A percentile compares a stretch with the other conserved stretches of the same genome.
Conservation (phyloP, 1,284 basidiomycete genomes). For the Trametes versicolor region DNA sequence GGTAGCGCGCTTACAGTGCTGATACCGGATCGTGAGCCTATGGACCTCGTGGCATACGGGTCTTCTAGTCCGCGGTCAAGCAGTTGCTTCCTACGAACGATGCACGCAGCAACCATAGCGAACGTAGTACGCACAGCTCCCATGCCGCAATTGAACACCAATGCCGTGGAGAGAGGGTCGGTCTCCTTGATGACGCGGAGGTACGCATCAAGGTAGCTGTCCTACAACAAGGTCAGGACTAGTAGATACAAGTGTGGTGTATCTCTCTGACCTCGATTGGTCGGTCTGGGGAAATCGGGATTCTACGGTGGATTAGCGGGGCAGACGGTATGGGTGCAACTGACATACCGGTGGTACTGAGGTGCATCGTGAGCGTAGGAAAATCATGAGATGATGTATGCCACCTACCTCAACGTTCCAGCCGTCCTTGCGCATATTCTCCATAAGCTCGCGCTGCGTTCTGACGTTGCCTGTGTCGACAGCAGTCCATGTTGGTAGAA, state of each 20-base stretch:
- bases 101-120: slow-evolving; percentile 94
- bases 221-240: slow-evolving; percentile 51
- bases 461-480: slow-evolving; percentile 88
- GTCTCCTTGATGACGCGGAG: slow-evolving; percentile 84
- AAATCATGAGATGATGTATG: slow-evolving; percentile 20
- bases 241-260: slow-evolving; percentile 11
- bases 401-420: slow-evolving; percentile 87
- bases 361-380: slow-evolving; percentile 11
- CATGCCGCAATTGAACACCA: slow-evolving; percentile 98
- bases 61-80: slow-evolving; percentile 82
- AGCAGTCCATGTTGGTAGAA: slow-evolving; percentile 95
- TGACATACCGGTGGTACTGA: slow-evolving; percentile 72
- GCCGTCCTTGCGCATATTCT: slow-evolving; percentile 80
- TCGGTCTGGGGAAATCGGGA: slow-evolving; percentile 92
- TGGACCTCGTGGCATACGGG: slow-evolving; percentile 62
- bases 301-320: slow-evolving; percentile 55
- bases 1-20: slow-evolving; percentile 51
- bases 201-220: slow-evolving; percentile 96
- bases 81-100: slow-evolving; percentile 89
- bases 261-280: slow-evolving; percentile 73
- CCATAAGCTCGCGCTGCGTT: slow-evolving; percentile 91
- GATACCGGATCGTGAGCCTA: slow-evolving; percentile 47
- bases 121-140: slow-evolving; percentile 97
- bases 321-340: not conserved
- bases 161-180: slow-evolving; percentile 83